These are phyloP conservation scores for Ophiostoma quercus DNA, from an alignment of 2,329 filamentous ascomycete genomes.

Conservation along the genomic window DNA sequence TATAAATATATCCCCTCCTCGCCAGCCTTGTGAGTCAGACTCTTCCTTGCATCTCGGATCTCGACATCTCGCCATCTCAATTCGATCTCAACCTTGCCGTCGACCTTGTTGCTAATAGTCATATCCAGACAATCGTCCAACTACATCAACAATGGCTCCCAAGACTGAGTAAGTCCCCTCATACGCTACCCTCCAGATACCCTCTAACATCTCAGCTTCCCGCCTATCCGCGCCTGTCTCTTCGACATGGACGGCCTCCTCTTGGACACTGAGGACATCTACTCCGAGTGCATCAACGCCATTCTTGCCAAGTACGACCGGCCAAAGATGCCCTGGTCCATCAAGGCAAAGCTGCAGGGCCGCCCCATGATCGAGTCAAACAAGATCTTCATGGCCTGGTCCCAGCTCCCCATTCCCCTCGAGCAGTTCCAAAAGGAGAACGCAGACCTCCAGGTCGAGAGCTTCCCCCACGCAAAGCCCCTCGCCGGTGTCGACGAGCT, in stretches of 20 bases:
- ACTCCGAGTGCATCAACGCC: constrained; percentile 76
- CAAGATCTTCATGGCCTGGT: constrained; percentile 67
- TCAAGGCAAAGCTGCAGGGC: constrained; percentile 79
- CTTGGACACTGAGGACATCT: constrained; percentile 86
- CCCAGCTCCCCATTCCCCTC: constrained; percentile 68
- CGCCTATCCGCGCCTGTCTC: constrained; percentile 80
- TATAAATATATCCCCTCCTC: background rate
- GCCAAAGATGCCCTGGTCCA: constrained; percentile 77
- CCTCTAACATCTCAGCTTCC: constrained; percentile 46
- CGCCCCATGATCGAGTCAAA: constrained; percentile 51
- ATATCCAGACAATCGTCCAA: background rate
- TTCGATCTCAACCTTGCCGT: background rate
- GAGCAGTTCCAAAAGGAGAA: constrained; percentile 62
- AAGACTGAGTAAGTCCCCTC: constrained; percentile 32
- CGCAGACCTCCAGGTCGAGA: constrained; percentile 57
- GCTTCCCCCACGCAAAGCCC: constrained; percentile 70
- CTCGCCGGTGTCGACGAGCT: constrained; percentile 72
- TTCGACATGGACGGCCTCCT: constrained; percentile 99
- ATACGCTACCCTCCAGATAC: background rate
- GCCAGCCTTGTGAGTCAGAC: background rate
- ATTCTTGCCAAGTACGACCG: constrained; percentile 71
- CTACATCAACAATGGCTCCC: constrained; percentile 31
- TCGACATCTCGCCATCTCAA: background rate
- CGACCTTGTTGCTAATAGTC: background rate
- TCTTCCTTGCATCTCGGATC: background rate